These are phyloP conservation scores for Coemansia furcata DNA, from an alignment of 192 early-diverging fungal genomes.

Conservation along the genomic window DNA sequence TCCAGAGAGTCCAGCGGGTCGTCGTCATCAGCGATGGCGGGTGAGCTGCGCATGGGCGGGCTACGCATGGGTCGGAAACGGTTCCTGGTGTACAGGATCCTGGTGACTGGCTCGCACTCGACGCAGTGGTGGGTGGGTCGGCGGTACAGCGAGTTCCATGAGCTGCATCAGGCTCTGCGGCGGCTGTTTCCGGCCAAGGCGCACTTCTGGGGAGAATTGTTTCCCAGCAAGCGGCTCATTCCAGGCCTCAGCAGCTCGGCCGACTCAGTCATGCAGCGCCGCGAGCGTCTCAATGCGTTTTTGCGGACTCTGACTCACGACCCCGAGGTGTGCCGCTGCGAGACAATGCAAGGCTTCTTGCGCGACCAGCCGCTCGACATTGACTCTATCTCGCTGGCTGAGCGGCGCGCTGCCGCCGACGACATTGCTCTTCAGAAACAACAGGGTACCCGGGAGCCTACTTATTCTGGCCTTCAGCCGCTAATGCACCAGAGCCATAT, in stretches of 20 bases:
- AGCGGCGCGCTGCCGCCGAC: constrained; percentile 22
- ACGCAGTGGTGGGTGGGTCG: constrained; percentile 49
- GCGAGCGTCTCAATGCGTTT: constrained; percentile 44
- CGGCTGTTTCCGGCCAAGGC: constrained; percentile 35
- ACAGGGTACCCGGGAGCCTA: constrained; percentile 8
- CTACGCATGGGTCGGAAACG: constrained; percentile 49
- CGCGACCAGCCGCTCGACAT: constrained; percentile 36
- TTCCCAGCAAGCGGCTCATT: constrained; percentile 47
- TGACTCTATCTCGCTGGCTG: constrained; percentile 29
- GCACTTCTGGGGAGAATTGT: constrained; percentile 35
- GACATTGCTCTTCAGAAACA: neutral
- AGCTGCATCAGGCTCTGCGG: constrained; percentile 36
- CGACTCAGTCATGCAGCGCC: constrained; percentile 44
- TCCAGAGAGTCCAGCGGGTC: constrained; percentile 21
- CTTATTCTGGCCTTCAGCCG: constrained; percentile 17
- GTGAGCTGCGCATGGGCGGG: constrained; percentile 37
- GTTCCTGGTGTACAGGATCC: constrained; percentile 47
- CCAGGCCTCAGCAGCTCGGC: constrained; percentile 34
- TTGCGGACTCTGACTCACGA: constrained; percentile 31
- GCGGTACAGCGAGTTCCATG: constrained; percentile 49
- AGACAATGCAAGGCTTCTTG: constrained; percentile 38
- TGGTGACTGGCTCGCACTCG: constrained; percentile 27
- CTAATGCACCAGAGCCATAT: constrained; percentile 4
- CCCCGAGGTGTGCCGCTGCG: constrained; percentile 18
- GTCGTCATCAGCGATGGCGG: constrained; percentile 2